Evolutionary conservation across 1,139 yeast genomes (phyloP).

Genomic region (Candida sp.): DNA sequence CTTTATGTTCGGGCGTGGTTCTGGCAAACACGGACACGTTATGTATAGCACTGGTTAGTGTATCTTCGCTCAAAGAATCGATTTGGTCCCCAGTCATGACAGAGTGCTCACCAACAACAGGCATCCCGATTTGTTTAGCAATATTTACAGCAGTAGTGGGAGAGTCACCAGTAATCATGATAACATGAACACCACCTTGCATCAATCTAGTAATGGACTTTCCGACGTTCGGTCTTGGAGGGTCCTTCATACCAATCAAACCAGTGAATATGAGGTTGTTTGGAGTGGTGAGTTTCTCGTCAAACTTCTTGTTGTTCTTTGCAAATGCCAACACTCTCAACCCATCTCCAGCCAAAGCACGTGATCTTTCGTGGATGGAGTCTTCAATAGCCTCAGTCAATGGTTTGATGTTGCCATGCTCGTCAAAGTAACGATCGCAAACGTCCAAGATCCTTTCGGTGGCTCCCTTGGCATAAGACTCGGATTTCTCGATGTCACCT

Average conservation of each 20-base stretch:
- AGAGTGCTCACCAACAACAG: slow-evolving; percentile 65
- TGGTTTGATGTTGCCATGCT: slow-evolving; percentile 56
- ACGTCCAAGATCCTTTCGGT: slow-evolving; percentile 71
- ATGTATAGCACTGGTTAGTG: slow-evolving; percentile 73
- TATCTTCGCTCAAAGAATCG: slow-evolving; percentile 70
- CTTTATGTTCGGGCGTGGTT: slow-evolving; percentile 96
- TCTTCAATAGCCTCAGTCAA: slow-evolving; percentile 54
- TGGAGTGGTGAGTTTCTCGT: slow-evolving; percentile 41
- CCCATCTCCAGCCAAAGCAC: slow-evolving; percentile 78
- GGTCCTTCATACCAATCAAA: slow-evolving; percentile 93
- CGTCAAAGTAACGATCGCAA: slow-evolving; percentile 63
- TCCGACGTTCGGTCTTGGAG: slow-evolving; percentile 88
- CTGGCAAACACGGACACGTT: slow-evolving; percentile 93
- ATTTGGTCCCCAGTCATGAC: slow-evolving; percentile 86
- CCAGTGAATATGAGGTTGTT: slow-evolving; percentile 78
- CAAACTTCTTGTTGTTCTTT: slow-evolving; percentile 39
- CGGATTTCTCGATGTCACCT: slow-evolving; percentile 59
- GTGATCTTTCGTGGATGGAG: slow-evolving; percentile 58
- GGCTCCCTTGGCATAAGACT: slow-evolving; percentile 88
- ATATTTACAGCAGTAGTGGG: slow-evolving; percentile 92
- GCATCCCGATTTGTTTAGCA: slow-evolving; percentile 93
- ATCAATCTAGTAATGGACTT: slow-evolving; percentile 72
- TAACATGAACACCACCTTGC: slow-evolving; percentile 93
- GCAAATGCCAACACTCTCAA: slow-evolving; percentile 88
- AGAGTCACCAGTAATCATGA: slow-evolving; percentile 97